Percentiles rank a stretch among this genome's conserved stretches.
Conservation (phyloP, 73 alveolate species). For the Tetrahymena borealis region DNA sequence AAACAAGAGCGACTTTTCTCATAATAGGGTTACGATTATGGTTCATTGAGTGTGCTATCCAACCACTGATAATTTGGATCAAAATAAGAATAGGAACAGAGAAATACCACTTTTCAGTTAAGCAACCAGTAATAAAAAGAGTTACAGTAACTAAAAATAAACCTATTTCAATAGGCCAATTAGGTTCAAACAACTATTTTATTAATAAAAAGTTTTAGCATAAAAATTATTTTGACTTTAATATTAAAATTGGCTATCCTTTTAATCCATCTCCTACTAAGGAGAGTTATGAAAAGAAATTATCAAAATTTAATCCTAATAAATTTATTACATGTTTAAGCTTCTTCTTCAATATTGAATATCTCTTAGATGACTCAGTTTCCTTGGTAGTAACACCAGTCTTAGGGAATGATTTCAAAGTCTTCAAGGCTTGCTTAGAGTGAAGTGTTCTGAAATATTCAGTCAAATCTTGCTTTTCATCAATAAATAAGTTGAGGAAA, state of each 20-base stretch:
- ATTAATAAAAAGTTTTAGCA: not conserved
- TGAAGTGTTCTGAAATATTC: conserved; percentile 36
- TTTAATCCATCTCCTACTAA: no score
- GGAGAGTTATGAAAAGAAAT: no score
- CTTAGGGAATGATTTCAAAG: conserved; percentile 16
- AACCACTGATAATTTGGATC: conserved; percentile 25
- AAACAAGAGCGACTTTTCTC: conserved; percentile 13
- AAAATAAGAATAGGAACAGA: conserved; percentile 31
- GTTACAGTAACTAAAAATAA: conserved; percentile 16
- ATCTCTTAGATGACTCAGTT: conserved; percentile 15
- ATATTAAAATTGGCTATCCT: no score
- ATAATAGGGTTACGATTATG: conserved; percentile 34
- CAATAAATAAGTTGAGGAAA: conserved; percentile 29
- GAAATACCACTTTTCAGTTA: conserved; percentile 25
- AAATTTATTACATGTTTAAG: conserved; percentile 2
- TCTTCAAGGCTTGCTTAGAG: conserved; percentile 36
- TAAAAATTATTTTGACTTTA: not conserved
- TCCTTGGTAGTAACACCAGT: conserved; percentile 5
- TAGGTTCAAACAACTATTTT: conserved; percentile 24
- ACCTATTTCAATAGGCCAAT: conserved; percentile 22
- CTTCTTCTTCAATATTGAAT: conserved; percentile 18
- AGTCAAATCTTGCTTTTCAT: conserved; percentile 42
- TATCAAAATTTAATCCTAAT: not conserved
- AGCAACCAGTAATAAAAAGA: conserved; percentile 14
- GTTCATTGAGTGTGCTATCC: conserved; percentile 42